phyloP scores from a whole-genome alignment of 139 green algal genomes.

The Ettlia oleoabundans region DNA sequence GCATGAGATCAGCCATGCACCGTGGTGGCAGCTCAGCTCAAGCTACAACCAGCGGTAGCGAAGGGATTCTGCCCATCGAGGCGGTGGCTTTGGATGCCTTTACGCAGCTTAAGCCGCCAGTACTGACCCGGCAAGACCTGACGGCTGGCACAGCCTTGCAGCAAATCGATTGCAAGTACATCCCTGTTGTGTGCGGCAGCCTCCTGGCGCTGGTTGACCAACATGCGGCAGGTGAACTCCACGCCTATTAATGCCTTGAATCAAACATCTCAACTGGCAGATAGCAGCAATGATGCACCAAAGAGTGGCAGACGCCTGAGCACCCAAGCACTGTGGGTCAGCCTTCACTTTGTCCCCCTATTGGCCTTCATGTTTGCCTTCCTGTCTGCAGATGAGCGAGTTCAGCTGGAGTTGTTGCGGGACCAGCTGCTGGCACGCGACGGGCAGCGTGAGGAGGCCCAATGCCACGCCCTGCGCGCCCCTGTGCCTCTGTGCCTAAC shows the following conservation, averaged over 20 bases:
- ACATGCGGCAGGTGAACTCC: conserved; percentile 72
- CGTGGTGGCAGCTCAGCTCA: too few relatives aligned
- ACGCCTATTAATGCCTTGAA: background rate
- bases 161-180: conserved; percentile 71
- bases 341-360: too few relatives aligned
- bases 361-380: background rate
- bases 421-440: conserved; percentile 2
- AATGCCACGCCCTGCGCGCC: conserved; percentile 10
- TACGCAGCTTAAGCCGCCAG: conserved; percentile 22
- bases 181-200: conserved; percentile 50
- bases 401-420: conserved; percentile 69
- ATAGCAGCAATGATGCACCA: too few relatives aligned
- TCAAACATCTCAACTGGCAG: too few relatives aligned
- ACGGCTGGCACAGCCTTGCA: conserved; percentile 24
- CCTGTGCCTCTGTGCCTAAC: conserved; percentile 38
- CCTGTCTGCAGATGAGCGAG: conserved; percentile 68
- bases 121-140: conserved; percentile 42
- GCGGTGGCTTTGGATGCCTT: conserved; percentile 4
- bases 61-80: background rate
- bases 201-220: conserved; percentile 78
- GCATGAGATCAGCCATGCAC: too few relatives aligned
- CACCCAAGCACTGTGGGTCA: too few relatives aligned
- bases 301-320: too few relatives aligned
- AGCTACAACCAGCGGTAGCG: too few relatives aligned
- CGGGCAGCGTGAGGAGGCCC: background rate